Percentiles rank a stretch among this genome's conserved stretches.
Evolutionary conservation across 2,329 filamentous ascomycete species (phyloP).

Genomic region (Hymenoscyphus fructigenus): DNA sequence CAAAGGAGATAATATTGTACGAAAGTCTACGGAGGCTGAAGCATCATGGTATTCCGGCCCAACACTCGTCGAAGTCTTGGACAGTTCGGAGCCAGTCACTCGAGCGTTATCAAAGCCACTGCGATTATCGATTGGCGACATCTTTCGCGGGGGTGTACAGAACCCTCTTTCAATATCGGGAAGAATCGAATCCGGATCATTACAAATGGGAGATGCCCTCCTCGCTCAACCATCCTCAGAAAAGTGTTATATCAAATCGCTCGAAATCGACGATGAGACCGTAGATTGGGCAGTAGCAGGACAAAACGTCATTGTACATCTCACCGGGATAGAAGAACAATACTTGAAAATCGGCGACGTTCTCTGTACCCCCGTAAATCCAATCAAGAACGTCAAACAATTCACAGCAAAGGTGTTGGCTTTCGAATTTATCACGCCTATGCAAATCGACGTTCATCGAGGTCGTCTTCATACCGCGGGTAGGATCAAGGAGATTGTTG

Average conservation of each 20-base stretch:
- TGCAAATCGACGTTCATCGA: constrained; percentile 84
- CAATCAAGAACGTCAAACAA: constrained; percentile 67
- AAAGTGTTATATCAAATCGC: constrained; percentile 74
- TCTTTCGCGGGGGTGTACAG: constrained; percentile 76
- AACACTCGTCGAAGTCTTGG: constrained; percentile 80
- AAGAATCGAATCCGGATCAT: constrained; percentile 76
- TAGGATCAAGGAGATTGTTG: constrained; percentile 68
- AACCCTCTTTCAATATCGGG: constrained; percentile 85
- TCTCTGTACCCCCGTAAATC: constrained; percentile 67
- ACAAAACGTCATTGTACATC: constrained; percentile 81
- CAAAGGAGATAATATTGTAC: constrained; percentile 80
- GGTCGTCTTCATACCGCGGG: constrained; percentile 80
- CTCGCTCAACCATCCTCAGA: constrained; percentile 80
- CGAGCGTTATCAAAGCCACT: constrained; percentile 76
- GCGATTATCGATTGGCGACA: constrained; percentile 82
- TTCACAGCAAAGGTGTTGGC: constrained; percentile 85
- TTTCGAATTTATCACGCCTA: constrained; percentile 86
- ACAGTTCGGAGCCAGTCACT: constrained; percentile 72
- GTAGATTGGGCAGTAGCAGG: constrained; percentile 91
- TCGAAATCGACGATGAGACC: constrained; percentile 72
- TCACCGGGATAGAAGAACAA: constrained; percentile 79
- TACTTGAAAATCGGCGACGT: constrained; percentile 85
- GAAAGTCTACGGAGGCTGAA: constrained; percentile 52
- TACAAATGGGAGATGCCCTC: constrained; percentile 82
- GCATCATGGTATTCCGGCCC: constrained; percentile 78